phyloP scores from a whole-genome alignment of 169 alveolate species.

The Plasmodium malariae region DNA sequence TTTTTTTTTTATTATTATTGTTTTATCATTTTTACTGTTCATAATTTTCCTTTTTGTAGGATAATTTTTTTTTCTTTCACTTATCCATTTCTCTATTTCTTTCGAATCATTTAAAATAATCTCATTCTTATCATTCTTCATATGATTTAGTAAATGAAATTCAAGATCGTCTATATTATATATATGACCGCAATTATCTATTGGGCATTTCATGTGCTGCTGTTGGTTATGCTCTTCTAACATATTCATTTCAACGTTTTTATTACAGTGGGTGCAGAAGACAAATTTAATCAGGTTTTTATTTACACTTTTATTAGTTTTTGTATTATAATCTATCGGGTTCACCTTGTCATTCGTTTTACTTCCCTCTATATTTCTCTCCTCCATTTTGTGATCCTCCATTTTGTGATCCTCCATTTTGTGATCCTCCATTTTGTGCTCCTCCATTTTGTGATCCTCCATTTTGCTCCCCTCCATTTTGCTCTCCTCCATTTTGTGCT shows the following conservation, averaged over 20 bases:
- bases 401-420: too few species aligned
- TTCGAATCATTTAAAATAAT: conserved; percentile 35
- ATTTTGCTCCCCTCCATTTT: too few species aligned
- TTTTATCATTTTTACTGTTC: conserved; percentile 11
- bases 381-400: too few species aligned
- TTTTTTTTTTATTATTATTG: conserved; percentile 40
- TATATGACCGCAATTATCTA: conserved; percentile 54
- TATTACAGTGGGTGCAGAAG: conserved; percentile 45
- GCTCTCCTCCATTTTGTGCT: too few species aligned
- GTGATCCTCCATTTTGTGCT: too few species aligned
- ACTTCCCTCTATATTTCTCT: too few species aligned
- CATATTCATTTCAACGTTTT: conserved; percentile 8
- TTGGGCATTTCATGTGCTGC: conserved; percentile 56
- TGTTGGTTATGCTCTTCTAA: conserved; percentile 44
- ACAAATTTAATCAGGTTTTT: conserved; percentile 8
- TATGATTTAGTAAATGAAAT: conserved; percentile 67
- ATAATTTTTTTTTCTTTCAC: conserved; percentile 68
- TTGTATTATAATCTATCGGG: not conserved
- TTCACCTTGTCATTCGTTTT: too few species aligned
- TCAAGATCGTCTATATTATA: conserved; percentile 46
- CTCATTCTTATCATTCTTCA: conserved; percentile 68
- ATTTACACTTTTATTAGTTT: not conserved
- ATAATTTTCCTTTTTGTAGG: conserved; percentile 49
- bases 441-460: too few species aligned
- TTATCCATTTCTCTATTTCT: conserved; percentile 72